These are phyloP conservation scores for Mycothermus thermophilus DNA, from an alignment of 495 filamentous ascomycete species.

Conservation along the genomic window DNA sequence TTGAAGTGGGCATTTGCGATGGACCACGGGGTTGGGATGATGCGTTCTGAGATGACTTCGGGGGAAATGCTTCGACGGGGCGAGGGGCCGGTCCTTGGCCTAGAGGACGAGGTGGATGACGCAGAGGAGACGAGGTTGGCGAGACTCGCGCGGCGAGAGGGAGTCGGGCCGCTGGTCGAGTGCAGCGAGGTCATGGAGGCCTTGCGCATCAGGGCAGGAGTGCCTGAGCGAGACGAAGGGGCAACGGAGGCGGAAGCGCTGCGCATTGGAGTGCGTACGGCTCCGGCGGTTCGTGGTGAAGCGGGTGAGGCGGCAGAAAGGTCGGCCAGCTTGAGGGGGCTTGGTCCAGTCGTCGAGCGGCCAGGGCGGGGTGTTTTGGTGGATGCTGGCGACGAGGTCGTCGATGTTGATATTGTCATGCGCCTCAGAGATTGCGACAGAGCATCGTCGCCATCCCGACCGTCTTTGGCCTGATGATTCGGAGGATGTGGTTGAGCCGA, in stretches of 20 bases:
- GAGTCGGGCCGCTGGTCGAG: conserved; percentile 27
- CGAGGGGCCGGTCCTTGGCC: no score
- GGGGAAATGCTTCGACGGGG: conserved; percentile 24
- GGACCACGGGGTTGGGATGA: conserved; percentile 45
- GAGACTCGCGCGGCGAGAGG: conserved; percentile 38
- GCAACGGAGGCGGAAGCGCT: conserved; percentile 25
- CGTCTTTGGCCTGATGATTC: conserved; percentile 7
- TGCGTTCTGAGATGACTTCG: conserved; percentile 25
- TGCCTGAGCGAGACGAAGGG: conserved; percentile 33
- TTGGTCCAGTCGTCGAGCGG: no score
- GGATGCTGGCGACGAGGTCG: no score
- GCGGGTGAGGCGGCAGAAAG: no score
- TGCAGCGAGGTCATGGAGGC: conserved; percentile 42
- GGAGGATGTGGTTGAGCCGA: conserved; percentile 4
- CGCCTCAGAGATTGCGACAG: conserved; percentile 29
- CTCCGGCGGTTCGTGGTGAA: conserved; percentile 23
- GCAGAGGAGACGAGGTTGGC: conserved; percentile 33
- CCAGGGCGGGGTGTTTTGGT: conserved; percentile 12
- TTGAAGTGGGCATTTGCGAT: conserved; percentile 58
- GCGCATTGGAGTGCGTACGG: conserved; percentile 37
- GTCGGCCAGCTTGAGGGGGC: conserved; percentile 6
- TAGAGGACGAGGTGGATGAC: conserved; percentile 5
- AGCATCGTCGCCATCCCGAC: conserved; percentile 12
- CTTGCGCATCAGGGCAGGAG: conserved; percentile 35
- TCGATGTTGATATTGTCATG: conserved; percentile 25